Conservation (phyloP, 1,139 yeast species). For the Geotrichum australiense region DNA sequence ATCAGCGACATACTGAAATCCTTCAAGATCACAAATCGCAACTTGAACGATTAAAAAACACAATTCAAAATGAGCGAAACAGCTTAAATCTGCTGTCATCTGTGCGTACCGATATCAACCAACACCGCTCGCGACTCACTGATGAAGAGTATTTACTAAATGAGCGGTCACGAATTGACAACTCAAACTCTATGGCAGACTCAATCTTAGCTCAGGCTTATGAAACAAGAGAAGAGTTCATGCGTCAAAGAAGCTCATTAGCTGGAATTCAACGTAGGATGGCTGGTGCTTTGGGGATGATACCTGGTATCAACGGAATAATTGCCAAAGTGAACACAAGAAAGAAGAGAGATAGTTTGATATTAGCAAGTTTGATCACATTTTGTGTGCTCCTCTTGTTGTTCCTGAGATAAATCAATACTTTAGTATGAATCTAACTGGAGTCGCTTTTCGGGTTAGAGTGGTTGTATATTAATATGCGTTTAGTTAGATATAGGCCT, state of each 20-base stretch:
- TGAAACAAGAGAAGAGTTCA: constrained; percentile 79
- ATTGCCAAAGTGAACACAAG: constrained; percentile 79
- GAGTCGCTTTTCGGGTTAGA: too few species aligned
- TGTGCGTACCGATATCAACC: constrained; percentile 71
- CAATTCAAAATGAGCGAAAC: constrained; percentile 68
- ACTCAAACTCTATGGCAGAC: constrained; percentile 71
- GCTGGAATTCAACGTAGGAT: constrained; percentile 60
- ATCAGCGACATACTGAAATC: constrained; percentile 74
- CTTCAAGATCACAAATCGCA: constrained; percentile 63
- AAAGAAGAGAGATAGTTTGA: constrained; percentile 78
- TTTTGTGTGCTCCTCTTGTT: constrained; percentile 65
- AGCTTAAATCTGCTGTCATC: constrained; percentile 64
- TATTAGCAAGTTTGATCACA: constrained; percentile 70
- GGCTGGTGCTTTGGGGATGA: constrained; percentile 51
- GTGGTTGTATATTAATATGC: too few species aligned
- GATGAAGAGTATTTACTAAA: constrained; percentile 68
- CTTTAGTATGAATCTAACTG: too few species aligned
- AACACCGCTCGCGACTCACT: constrained; percentile 39
- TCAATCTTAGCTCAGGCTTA: constrained; percentile 73
- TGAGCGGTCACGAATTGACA: constrained; percentile 68
- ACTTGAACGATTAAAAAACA: constrained; percentile 50
- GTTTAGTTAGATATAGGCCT: too few species aligned
- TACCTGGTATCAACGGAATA: constrained; percentile 79
- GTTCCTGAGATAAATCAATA: constrained; percentile 37
- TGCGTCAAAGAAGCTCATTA: constrained; percentile 61